Conservation (phyloP, 202 grass and related monocot genomes). For the Zoysia matrella region DNA sequence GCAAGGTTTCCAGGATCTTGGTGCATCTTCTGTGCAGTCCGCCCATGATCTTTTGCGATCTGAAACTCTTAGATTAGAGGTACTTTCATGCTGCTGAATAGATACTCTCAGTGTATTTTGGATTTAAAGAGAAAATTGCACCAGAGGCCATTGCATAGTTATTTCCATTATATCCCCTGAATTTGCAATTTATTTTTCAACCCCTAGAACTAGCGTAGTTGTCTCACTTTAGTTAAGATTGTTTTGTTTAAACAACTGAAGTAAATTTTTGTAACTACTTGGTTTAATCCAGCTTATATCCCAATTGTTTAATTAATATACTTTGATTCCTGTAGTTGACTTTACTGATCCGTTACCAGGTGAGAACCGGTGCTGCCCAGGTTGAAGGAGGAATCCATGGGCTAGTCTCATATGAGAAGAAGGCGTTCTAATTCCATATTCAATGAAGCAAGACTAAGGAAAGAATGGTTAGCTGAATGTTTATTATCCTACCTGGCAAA, state of each 20-base stretch:
- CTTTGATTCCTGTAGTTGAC: background rate
- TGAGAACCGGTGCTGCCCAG: slow-evolving; percentile 81
- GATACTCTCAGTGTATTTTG: background rate
- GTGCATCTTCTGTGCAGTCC: slow-evolving; percentile 78
- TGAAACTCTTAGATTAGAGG: slow-evolving; percentile 83
- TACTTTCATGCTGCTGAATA: slow-evolving; percentile 27
- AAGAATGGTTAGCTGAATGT: background rate
- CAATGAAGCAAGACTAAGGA: background rate
- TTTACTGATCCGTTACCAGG: slow-evolving; percentile 46
- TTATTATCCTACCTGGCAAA: background rate
- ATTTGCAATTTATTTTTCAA: background rate
- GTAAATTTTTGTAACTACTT: no score
- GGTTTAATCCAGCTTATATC: background rate
- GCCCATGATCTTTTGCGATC: slow-evolving; percentile 77
- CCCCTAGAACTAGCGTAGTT: background rate
- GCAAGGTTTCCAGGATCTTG: slow-evolving; percentile 97
- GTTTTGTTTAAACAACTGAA: no score
- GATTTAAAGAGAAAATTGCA: slow-evolving; percentile 7
- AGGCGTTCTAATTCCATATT: slow-evolving; percentile 56
- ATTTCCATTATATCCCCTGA: background rate
- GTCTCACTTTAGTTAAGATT: background rate
- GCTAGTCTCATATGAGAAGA: slow-evolving; percentile 94
- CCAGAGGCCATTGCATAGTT: background rate
- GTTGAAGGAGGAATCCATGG: slow-evolving; percentile 90
- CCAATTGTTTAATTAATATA: no score